These are phyloP conservation scores for Botrytis tulipae DNA, from an alignment of 2,329 filamentous ascomycete genomes.

Conservation along the genomic window DNA sequence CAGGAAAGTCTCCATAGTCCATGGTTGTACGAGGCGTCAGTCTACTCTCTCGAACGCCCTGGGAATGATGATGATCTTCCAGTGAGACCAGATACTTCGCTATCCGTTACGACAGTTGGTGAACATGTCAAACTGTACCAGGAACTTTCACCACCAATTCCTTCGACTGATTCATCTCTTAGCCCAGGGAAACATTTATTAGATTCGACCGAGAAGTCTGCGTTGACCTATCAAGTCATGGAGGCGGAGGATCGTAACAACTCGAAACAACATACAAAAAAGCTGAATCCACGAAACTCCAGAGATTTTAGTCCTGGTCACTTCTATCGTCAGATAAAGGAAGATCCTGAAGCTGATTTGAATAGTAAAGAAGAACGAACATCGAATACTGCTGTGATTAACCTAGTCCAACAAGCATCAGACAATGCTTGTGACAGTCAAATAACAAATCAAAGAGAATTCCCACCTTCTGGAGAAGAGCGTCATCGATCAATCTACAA, in stretches of 20 bases:
- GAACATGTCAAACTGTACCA: constrained; percentile 13
- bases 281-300: constrained; percentile 3
- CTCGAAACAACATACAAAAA: background rate
- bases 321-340: background rate
- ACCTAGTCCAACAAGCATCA: background rate
- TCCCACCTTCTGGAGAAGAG: no score
- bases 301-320: constrained; percentile 2
- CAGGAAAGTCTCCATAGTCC: background rate
- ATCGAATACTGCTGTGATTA: background rate
- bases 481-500: background rate
- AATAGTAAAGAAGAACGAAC: background rate
- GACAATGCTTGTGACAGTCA: background rate
- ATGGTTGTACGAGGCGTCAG: constrained; percentile 1
- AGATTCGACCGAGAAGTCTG: background rate
- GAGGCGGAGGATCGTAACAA: constrained; percentile 7
- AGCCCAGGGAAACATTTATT: background rate
- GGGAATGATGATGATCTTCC: background rate
- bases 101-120: background rate
- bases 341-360: background rate
- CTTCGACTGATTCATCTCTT: background rate
- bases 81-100: constrained; percentile 4
- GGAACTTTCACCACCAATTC: background rate
- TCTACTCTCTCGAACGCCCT: background rate
- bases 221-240: background rate
- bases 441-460: background rate